These are phyloP conservation scores for Spergularia bocconei DNA, from an alignment of 148 eudicot genomes.

Conservation along the genomic window DNA sequence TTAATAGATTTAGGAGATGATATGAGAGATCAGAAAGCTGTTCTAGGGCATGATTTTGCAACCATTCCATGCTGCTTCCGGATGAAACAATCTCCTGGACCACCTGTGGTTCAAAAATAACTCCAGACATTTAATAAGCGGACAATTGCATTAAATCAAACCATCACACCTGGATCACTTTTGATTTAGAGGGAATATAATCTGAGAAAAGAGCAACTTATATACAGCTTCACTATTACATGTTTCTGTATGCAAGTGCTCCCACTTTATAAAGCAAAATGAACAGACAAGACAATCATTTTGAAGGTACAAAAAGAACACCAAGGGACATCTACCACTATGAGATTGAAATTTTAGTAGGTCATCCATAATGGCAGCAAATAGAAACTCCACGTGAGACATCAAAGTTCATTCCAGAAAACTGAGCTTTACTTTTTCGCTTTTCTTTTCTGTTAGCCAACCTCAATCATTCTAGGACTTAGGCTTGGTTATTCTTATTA, in stretches of 20 bases:
- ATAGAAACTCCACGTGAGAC: background rate
- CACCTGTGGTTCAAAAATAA: constrained; percentile 39
- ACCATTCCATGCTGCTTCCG: constrained; percentile 51
- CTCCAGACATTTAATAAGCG: background rate
- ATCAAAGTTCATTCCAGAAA: background rate
- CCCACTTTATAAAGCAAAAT: background rate
- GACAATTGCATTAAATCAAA: background rate
- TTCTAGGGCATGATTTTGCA: constrained; percentile 62
- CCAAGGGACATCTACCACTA: background rate
- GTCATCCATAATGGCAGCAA: background rate
- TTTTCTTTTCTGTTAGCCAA: background rate
- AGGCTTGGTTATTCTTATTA: background rate
- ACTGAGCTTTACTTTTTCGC: background rate
- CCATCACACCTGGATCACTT: background rate
- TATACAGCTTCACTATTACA: background rate
- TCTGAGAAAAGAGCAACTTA: background rate
- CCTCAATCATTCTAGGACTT: too few species aligned
- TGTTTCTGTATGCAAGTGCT: background rate
- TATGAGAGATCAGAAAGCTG: constrained; percentile 78
- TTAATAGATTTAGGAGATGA: constrained; percentile 55
- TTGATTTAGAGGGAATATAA: background rate
- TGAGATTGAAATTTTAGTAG: background rate
- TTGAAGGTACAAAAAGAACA: background rate
- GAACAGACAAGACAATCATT: too few species aligned
- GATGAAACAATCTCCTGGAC: constrained; percentile 44